Evolutionary conservation across 306 rosid genomes (phyloP).

Genomic region (Vigna reflexopilosa): DNA sequence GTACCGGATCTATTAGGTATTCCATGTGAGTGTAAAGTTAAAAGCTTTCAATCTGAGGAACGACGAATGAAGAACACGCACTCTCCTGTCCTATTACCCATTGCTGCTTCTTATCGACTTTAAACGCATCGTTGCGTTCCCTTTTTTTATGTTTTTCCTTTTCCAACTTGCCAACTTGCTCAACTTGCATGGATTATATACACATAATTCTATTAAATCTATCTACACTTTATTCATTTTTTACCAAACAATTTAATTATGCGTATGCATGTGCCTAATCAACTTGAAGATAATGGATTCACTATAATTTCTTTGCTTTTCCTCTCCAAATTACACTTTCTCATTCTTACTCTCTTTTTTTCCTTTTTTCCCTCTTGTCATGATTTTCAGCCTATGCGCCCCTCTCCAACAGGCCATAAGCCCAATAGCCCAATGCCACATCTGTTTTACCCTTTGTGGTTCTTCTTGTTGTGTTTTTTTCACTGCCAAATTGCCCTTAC

Average conservation of each 20-base stretch:
- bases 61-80: not conserved
- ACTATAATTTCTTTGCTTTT: too few species aligned
- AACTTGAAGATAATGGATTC: too few species aligned
- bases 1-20: not conserved
- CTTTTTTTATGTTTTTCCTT: not conserved
- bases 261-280: not conserved
- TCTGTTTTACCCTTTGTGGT: not conserved
- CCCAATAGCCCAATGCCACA: not conserved
- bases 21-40: not conserved
- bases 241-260: not conserved
- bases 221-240: not conserved
- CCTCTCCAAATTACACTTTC: too few species aligned
- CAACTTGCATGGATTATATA: conserved; percentile 6
- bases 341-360: too few species aligned
- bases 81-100: not conserved
- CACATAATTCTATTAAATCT: not conserved
- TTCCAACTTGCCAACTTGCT: not conserved
- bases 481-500: too few species aligned
- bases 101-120: not conserved
- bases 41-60: conserved; percentile 8
- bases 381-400: too few species aligned
- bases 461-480: too few species aligned
- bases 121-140: conserved; percentile 31
- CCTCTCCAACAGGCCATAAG: too few species aligned
- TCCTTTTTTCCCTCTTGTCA: too few species aligned